Base-by-base conservation (phyloP, 78 protist genomes). In the Dictyostelium firmibasis region DNA sequence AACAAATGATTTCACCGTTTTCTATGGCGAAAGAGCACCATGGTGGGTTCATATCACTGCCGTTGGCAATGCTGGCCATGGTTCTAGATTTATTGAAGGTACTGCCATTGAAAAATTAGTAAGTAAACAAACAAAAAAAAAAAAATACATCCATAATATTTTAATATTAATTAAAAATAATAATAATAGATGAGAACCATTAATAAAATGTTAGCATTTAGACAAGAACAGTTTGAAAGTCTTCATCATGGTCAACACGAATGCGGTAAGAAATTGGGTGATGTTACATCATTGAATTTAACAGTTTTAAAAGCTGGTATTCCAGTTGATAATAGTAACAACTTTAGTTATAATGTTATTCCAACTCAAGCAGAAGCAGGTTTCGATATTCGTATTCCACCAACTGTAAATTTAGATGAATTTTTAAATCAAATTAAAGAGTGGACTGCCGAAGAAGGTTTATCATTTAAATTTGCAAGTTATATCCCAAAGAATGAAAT, bases 11-110 rank as follows among this genome's bases (percentile, higher is more conserved):
- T 97, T 85, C 44, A 69, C 96, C 8, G 97, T 98, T 8, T 97
- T 86, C 74, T 96, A 96, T 41, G 99, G 98, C 43, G 99, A 97
- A 79, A 70, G 98, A 25, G 96, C 96, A 18, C 96, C 98, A 4
- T 91, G 91, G 95, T 96, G 93, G 97, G 79, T 91, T n/a, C 85
- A 75, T 41, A 89, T 97, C 14, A 81, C 78, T 5, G 97, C 97
- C 10, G 85, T n/a, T 2, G 99, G 99, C 1, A 92, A 88, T 16
- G 85, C 96, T 3, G 99, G 99, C 27, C 99, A 98, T 72, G 99
- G 98, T 23, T 41, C 91, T 25, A 86, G 97, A 64, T 97, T 98
- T 33, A 89, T 96, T 67, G 88, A 84, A 20, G 72, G 92, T 64
- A 96, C 97, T 18, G 98, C 98, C 14, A 85, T 78, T 44, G 85